These are phyloP conservation scores for Chlorella variabilis DNA, from an alignment of 163 green algal genomes.

Conservation along the genomic window DNA sequence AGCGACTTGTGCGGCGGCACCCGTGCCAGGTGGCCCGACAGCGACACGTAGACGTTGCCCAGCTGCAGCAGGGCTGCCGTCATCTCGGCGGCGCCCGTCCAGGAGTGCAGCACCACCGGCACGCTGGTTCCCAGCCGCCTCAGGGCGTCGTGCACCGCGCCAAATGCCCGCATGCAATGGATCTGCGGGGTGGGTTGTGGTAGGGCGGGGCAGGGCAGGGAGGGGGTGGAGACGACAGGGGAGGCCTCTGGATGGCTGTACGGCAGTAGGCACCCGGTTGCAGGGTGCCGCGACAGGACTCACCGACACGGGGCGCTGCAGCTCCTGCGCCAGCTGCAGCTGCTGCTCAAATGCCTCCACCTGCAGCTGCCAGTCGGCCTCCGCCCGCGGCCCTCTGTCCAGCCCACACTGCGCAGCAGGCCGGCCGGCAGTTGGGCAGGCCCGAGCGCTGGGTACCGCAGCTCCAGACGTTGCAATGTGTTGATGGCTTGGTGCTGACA, in stretches of 20 bases:
- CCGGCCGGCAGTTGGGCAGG: no score
- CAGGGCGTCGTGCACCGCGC: conserved; percentile 44
- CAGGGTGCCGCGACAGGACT: neutral
- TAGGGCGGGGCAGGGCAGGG: no score
- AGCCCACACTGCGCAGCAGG: conserved; percentile 51
- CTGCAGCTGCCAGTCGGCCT: conserved; percentile 41
- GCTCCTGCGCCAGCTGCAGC: conserved; percentile 54
- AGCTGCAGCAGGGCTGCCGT: conserved; percentile 21
- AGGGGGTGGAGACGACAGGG: no score
- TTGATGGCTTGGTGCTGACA: no score
- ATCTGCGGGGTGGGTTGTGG: conserved; percentile 36
- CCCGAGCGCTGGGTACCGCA: no score
- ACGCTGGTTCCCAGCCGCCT: conserved; percentile 27
- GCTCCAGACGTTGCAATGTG: no score
- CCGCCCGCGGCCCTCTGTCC: conserved; percentile 34
- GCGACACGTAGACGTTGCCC: conserved; percentile 55
- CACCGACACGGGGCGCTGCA: conserved; percentile 59
- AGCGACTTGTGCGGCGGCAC: conserved; percentile 46
- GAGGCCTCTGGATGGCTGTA: no score
- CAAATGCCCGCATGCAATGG: conserved; percentile 62
- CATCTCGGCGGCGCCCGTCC: conserved; percentile 54
- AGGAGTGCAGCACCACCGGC: conserved; percentile 63
- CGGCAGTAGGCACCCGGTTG: no score
- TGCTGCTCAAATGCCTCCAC: conserved; percentile 49
- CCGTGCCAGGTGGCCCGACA: conserved; percentile 48